These are phyloP conservation scores for Fusarium avenaceum DNA, from an alignment of 2,329 filamentous ascomycete species.

Conservation along the genomic window DNA sequence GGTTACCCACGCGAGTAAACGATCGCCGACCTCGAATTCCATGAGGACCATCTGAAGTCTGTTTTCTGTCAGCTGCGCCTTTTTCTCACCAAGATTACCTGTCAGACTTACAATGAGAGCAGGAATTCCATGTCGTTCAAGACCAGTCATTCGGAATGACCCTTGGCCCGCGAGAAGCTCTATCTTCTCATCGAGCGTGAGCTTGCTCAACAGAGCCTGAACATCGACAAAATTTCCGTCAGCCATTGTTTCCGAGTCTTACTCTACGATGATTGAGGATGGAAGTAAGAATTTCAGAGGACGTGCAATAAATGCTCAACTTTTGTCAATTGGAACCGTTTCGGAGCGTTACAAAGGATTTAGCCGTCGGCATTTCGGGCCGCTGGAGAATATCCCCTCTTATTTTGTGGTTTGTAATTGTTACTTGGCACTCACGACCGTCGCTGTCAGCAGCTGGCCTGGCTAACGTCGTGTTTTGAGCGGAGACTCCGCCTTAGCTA, in stretches of 20 bases:
- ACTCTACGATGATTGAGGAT: background rate
- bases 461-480: background rate
- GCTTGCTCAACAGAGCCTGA: conserved; percentile 25
- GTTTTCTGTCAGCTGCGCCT: background rate
- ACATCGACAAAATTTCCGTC: conserved; percentile 20
- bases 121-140: conserved; percentile 31
- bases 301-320: background rate
- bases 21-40: conserved; percentile 43
- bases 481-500: background rate
- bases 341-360: conserved; percentile 1
- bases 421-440: conserved; percentile 20
- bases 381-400: conserved; percentile 18
- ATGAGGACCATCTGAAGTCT: conserved; percentile 45
- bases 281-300: background rate
- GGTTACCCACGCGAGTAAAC: conserved; percentile 36
- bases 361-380: conserved; percentile 39
- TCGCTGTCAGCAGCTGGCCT: background rate
- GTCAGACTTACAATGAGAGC: conserved; percentile 30
- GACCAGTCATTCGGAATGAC: conserved; percentile 39
- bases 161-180: conserved; percentile 42
- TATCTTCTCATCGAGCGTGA: conserved; percentile 42
- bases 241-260: conserved; percentile 4
- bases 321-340: background rate
- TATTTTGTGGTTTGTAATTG: conserved; percentile 3
- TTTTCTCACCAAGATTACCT: rapidly evolving